Evolutionary conservation across 495 filamentous ascomycete species (phyloP).

Genomic region (Bathelium albidoporum): DNA sequence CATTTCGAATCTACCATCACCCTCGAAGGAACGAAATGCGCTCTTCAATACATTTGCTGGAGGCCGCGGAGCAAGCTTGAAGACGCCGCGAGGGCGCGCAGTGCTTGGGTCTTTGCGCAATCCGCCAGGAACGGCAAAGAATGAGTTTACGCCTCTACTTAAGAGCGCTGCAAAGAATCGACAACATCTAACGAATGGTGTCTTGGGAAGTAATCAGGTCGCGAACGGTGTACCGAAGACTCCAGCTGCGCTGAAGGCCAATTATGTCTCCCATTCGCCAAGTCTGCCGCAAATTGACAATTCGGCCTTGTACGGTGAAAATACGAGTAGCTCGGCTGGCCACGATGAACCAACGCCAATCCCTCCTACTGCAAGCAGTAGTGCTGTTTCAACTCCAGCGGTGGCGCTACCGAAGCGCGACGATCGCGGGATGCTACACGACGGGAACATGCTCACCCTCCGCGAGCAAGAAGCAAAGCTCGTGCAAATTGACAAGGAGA

Average conservation of each 20-base stretch:
- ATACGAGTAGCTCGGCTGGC: slow-evolving; percentile 45
- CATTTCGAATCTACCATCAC: slow-evolving; percentile 76
- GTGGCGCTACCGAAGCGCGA: slow-evolving; percentile 50
- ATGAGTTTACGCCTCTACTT: slow-evolving; percentile 86
- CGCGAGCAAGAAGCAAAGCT: slow-evolving; percentile 90
- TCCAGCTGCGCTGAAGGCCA: slow-evolving; percentile 53
- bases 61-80: slow-evolving; percentile 47
- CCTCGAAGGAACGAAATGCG: slow-evolving; percentile 65
- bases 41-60: slow-evolving; percentile 57
- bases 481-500: slow-evolving; percentile 89
- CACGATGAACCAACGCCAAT: slow-evolving; percentile 48
- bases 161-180: slow-evolving; percentile 78
- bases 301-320: slow-evolving; percentile 56
- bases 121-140: slow-evolving; percentile 45
- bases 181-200: slow-evolving; percentile 45
- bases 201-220: slow-evolving; percentile 30
- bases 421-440: slow-evolving; percentile 56
- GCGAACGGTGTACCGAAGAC: slow-evolving; percentile 49
- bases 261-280: slow-evolving; percentile 48
- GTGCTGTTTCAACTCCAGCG: slow-evolving; percentile 63
- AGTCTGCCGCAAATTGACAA: slow-evolving; percentile 42
- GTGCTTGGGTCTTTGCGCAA: slow-evolving; percentile 59
- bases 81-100: slow-evolving; percentile 57
- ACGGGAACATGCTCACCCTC: slow-evolving; percentile 80
- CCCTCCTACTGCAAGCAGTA: slow-evolving; percentile 66